Base-by-base conservation (phyloP, 208 protist species). In the Acanthamoeba royreba region DNA sequence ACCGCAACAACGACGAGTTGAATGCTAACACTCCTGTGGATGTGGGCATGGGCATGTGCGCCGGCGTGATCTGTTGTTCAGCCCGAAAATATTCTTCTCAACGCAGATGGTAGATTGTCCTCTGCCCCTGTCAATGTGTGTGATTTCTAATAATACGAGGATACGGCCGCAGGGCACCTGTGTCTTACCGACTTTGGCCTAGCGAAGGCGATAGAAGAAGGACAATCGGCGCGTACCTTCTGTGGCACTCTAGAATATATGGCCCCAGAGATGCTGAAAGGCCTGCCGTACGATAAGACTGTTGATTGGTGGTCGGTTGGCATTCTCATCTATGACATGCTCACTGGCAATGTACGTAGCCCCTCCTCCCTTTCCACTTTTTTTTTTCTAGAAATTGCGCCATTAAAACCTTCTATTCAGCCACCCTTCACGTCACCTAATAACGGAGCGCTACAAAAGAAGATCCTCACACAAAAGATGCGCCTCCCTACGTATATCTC, bases 351-450 rank as follows among this genome's bases (percentile, higher is more conserved):
- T 91, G 28, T 61, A 61, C 52, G 52, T 61, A 61, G 17, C 72
- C 22, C 38, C n/a, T n/a, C 38, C 15, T 85, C 72, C 28, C 1
- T 19, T 31, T 49, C 72, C 33, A 17, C 33, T 38, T 74, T 15
- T 74, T 38, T 40, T 74, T 28, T 28, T 38, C 22, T 74, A 94
- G 95, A 40, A 35, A 33, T 28, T 94, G 93, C 22, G 49, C 79
- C 33, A 69, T 15, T 38, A 38, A 90, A 46, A 81, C 93, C 22
- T 81, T 42, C 9, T 93, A 89, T 11, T 38, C 97, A 96, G 55
- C 98, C 98, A 35, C 98, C 98, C 4, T 99, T 99, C 81, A 98
- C 97, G 79, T 95, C 97, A 93, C 95, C 98, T 40, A 96, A 97
- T 87, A 94, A 95, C 22, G 95, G 97, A 45, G 94, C 93, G 1